Evolutionary conservation across 371 early-diverging fungal genomes (phyloP), one percentile per base, ranked within the genome.

Genomic region (Dichotomocladium elegans): DNA sequence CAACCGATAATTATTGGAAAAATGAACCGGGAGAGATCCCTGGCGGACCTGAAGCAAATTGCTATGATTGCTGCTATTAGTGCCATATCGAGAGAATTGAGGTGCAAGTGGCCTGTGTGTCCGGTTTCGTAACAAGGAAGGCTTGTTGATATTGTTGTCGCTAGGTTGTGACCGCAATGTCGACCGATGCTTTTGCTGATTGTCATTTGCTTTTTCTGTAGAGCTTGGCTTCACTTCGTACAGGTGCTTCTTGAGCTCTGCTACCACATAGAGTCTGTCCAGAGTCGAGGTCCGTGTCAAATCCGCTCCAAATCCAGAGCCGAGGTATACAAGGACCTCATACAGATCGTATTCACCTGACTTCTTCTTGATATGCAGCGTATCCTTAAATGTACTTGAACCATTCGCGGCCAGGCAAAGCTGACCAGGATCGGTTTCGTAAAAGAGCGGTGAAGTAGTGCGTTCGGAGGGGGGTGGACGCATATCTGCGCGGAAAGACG

Each of bases 341-440:
- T 68, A 79, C 8, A 67, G 49, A 40, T 72, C 71, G 11, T 62
- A 59, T 12, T 62, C 64, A 17, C 74, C 74, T 17, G 59, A 58
- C 3, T 70, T 58, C n/a, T 60, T 67, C 40, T 61, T 63, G 15
- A 79, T 41, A 21, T 66, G 61, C 15, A 81, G 27, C 5, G 68
- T 61, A 21, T 81, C 79, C 12, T 65, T 54, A 34, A 75, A 59
- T n/a, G 57, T 58, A 47, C 55, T 61, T 42, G 67, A 58, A 46
- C 33, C 68, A 14, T 47, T 42, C 15, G 60, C 68, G 14, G 53
- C 55, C 29, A 12, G 58, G 53, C 21, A 51, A 50, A 52, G 61
- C 52, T 49, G 50, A 41, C 31, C 60, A 56, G 37, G 64, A 42
- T 68, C 68, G 51, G 60, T 70, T 46, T 54, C 45, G 42, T 53